Base-by-base conservation (phyloP, 2,329 filamentous ascomycete genomes). In the Scedosporium boydii region DNA sequence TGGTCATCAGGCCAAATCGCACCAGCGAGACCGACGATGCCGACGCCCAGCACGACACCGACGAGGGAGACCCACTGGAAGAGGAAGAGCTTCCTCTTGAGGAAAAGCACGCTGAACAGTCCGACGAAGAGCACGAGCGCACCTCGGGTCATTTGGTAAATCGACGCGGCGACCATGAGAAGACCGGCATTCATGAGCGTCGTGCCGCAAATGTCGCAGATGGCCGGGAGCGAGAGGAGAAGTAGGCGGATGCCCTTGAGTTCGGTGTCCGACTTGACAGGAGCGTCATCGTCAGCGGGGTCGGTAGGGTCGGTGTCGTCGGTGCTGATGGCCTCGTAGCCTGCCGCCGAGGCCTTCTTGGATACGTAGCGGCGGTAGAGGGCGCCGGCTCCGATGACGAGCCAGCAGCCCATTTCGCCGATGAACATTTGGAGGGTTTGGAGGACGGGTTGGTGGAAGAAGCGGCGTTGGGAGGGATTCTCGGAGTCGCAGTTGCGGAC, bases 341-440 rank as follows among this genome's bases (percentile, higher is more conserved):
- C 87, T 56, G 77, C 77, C 3, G 76, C 73, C 63, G 70, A 76
- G 62, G 70, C 79, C 67, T 67, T 75, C 67, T 75, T 78, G 55
- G 77, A 75, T 56, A 76, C 68, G 68, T 83, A 83, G 65, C 82
- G 83, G 58, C 81, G 80, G 74, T 89, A 90, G 2, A 93, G 76
- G 23, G 83, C 80, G 71, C 89, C 87, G 59, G 83, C 70, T 23
- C 88, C 86, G 53, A 98, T 83, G 61, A 99, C 91, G 14, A 98
- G 82, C 93, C 93, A 99, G 79, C 92, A 96, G 66, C 92, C 93
- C 82, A 91, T 89, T 75, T 99, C 95, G 62, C 95, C 95, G 65
- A 97, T 83, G 74, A 99, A 99, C 95, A 99, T 99, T 75, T 98
- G 95, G 1, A 91, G 86, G 66, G 95, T 98, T 74, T 99, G 95